Evolutionary conservation across 1,284 basidiomycete species (phyloP).

Genomic region (Ustilago hordei): DNA sequence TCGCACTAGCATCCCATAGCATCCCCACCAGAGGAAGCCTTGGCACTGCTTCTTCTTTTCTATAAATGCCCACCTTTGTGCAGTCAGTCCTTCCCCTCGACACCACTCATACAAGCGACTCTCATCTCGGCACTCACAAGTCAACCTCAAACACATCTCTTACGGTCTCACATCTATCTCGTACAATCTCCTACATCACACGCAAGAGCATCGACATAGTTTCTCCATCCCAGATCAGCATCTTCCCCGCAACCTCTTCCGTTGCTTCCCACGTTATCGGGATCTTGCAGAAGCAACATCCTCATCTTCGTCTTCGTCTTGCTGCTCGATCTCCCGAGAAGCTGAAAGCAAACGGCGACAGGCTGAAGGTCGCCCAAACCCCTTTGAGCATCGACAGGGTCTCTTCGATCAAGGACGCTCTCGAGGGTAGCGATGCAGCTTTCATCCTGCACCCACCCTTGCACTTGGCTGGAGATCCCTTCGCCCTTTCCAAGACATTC

Average conservation of each 20-base stretch:
- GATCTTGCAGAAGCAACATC: conserved; percentile 24
- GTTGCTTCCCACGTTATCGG: conserved; percentile 13
- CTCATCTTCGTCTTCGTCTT: conserved; percentile 22
- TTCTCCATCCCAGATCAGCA: conserved; percentile 27
- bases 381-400: conserved; percentile 16
- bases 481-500: conserved; percentile 9
- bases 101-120: conserved; percentile 1
- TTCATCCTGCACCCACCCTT: conserved; percentile 36
- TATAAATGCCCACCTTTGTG: not conserved
- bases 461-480: conserved; percentile 11
- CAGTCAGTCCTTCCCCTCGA: not conserved
- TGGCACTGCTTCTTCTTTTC: not conserved
- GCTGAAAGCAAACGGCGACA: conserved; percentile 13
- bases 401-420: conserved; percentile 23
- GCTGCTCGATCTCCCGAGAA: conserved; percentile 26
- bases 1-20: no score
- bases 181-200: not conserved
- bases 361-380: conserved; percentile 14
- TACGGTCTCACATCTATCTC: not conserved
- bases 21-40: not conserved
- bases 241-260: conserved; percentile 34
- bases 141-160: not conserved
- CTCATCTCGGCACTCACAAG: not conserved
- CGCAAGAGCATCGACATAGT: conserved; percentile 9
- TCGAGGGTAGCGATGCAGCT: conserved; percentile 31